Base-by-base conservation (phyloP, 1,139 yeast genomes). In the Sugiyamaella pinicola region DNA sequence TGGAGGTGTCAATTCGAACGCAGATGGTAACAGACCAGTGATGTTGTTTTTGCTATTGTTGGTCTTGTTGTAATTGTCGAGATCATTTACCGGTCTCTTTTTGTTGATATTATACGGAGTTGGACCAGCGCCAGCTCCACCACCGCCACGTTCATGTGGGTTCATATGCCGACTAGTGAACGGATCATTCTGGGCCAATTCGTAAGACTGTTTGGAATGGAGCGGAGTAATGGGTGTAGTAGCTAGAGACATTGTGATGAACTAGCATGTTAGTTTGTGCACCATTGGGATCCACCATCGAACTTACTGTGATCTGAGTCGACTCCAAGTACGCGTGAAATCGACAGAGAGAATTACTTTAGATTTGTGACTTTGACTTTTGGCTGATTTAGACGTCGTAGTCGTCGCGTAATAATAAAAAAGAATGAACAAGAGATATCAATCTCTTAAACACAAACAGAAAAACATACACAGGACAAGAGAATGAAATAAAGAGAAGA, bases 1-100 rank as follows among this genome's bases (percentile, higher is more conserved):
- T 10, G 68, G 68, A 4, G 67, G 67, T 17, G 66, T 63, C 47
- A 64, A 56, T 51, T 62, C 64, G 42, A 63, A 57, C 4, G 65
- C 64, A 15, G 65, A 61, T 10, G 65, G 66, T 19, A 63, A 57
- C 24, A 63, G 57, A 5, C 29, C 37, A 21, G 46, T 10, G 10
- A 29, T 24, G 33, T 6, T 31, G 19, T 18, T 15, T 26, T 26
- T 26, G 34, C n/a, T 35, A 9, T 47, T 33, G 22, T 26, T 15
- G 4, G 13, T 47, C 21, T 40, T 28, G n/a, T 41, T 22, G 9
- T 10, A 13, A 6, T 31, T 35, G 15, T 21, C 24, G 9, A 45
- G 35, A 18, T 42, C 38, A 34, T 34, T 15, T 21, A 33, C 39
- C 17, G 29, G 22, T 47, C 44, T 47, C 26, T 46, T 46, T 12